Base-by-base conservation (phyloP, 805 yeast species). In the Nakazawaea ishiwadae region DNA sequence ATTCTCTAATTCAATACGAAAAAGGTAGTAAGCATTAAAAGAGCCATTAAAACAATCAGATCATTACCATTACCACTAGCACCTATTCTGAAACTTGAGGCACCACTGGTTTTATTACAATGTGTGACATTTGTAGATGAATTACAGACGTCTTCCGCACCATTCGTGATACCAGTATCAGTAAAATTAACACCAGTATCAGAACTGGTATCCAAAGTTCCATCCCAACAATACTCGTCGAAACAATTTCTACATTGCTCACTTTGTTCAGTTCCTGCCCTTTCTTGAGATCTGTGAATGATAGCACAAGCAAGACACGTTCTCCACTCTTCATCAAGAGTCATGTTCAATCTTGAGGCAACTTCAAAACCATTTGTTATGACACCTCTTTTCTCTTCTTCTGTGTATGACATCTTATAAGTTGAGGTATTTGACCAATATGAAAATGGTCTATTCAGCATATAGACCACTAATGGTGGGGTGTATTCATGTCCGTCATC, bases 281-380 rank as follows among this genome's bases (percentile, higher is more conserved):
- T 71, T 62, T 86, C 93, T 55, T 81, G 80, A 31, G 82, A 76
- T 58, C 96, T 77, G 64, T 86, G 81, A 44, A 86, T 69, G 35
- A 87, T 73, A 8, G 95, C 96, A 69, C 96, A 87, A 2, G 84
- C 85, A 37, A 87, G 71, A 66, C 96, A 87, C 5, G 79, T 73
- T 31, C 75, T 65, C 81, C 85, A 87, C 31, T 83, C 79, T 4
- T 64, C 56, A 49, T 84, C 95, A 18, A 80, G 54, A 11, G 95
- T 81, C 28, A 77, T 62, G 56, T 85, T 86, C 44, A 70, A 68
- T 54, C 83, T 73, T 1, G 90, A 69, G 10, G 81, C 74, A 11
- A 75, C 71, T 51, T 84, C 86, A 55, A 77, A 84, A 8, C 96
- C 96, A 57, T 88, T 88, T 50, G 68, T 60, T 43, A 87, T 74